Evolutionary conservation across 2,329 filamentous ascomycete species (phyloP), one percentile per base, ranked within the genome.

Genomic region (Phaeosphaeriaceae sp.): DNA sequence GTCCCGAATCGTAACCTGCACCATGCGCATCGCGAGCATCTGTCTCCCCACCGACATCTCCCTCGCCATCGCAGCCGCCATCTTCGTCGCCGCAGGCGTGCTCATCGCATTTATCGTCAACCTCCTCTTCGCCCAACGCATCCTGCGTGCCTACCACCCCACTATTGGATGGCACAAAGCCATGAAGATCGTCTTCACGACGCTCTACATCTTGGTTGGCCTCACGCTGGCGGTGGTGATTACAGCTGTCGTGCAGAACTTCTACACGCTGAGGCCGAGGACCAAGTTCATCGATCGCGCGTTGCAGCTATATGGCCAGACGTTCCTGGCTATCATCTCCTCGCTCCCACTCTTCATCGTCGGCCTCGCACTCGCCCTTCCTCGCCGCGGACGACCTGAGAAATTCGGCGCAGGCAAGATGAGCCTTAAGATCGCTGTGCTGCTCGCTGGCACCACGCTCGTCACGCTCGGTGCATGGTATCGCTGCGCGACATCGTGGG

Each of bases 31-130:
- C 33, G 65, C 74, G 4, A 66, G 61, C 10, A 51, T 76, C 66
- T 42, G 65, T 47, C 57, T 70, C 7, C 71, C 72, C 0, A 49
- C 57, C 9, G 82, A 84, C 62, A 68, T 84, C 42, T 68, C 66
- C 6, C 68, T 88, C 5, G 82, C 79, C 3, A 84, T 87, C 50
- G 84, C 85, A 0, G 86, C 90, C 3, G 81, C 82, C 63, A 85
- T 94, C 71, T 88, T 94, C 70, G 86, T 91, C 58, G 86, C 88
- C 44, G 88, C 89, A 0, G 92, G 91, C 44, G 87, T 93, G 17
- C 75, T 95, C 36, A 75, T 95, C 13, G 80, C 95, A 36, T 93
- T 91, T 77, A 78, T 93, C 69, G 80, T 92, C 76, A 94, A 96
- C 78, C 79, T 96, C 42, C 79, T 95, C 70, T 73, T 89, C 89